phyloP scores from a whole-genome alignment of 495 filamentous ascomycete species.

The Aspergillus homomorphus region DNA sequence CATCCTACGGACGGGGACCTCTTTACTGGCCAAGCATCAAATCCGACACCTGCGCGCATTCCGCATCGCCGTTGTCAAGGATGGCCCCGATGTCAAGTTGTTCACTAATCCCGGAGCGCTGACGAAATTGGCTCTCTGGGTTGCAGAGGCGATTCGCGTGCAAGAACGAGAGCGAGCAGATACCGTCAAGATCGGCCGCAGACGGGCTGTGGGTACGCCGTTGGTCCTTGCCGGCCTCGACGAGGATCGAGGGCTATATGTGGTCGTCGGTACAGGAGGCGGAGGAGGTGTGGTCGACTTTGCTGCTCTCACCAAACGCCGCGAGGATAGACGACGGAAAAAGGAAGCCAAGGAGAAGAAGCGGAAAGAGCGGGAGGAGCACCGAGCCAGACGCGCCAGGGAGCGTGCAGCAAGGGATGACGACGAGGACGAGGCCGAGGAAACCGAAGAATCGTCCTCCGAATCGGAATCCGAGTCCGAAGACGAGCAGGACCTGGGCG shows the following conservation, averaged over 20 bases:
- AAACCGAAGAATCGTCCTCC: constrained; percentile 46
- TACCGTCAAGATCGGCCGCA: constrained; percentile 60
- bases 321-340: constrained; percentile 59
- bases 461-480: constrained; percentile 58
- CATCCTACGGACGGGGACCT: constrained; percentile 89
- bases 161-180: constrained; percentile 77
- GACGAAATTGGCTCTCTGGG: constrained; percentile 89
- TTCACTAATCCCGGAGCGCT: constrained; percentile 91
- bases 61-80: constrained; percentile 92
- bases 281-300: constrained; percentile 62
- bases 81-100: constrained; percentile 81
- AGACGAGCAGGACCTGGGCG: constrained; percentile 55
- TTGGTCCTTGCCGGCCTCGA: constrained; percentile 88
- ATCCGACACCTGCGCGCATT: constrained; percentile 89
- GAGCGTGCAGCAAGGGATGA: constrained; percentile 49
- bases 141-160: constrained; percentile 88
- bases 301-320: constrained; percentile 59
- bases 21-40: constrained; percentile 86
- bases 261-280: constrained; percentile 86
- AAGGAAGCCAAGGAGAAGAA: constrained; percentile 57
- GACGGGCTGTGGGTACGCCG: constrained; percentile 61
- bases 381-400: constrained; percentile 43
- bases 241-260: constrained; percentile 81
- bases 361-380: constrained; percentile 62
- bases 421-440: constrained; percentile 59